Base-by-base conservation (phyloP, 139 green algal species). In the Tetradesmus obliquus region DNA sequence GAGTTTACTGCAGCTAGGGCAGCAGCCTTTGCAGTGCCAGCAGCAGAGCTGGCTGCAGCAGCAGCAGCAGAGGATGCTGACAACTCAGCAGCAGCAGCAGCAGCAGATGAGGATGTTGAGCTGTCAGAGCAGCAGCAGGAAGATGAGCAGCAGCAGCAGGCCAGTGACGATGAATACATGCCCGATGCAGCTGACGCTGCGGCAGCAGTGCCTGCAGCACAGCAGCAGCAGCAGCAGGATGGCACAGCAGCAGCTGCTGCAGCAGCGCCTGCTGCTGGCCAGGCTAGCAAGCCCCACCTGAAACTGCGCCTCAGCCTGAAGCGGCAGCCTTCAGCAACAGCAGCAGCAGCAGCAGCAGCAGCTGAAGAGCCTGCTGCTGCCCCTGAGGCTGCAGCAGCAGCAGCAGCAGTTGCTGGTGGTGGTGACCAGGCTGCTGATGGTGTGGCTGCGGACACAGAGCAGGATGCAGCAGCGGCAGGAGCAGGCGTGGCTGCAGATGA, bases 221-320 rank as follows among this genome's bases (percentile, higher is more conserved):
- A 89, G 51, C 60, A 58, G 32, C 19, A 66, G 69, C 66, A 90
- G 86, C 86, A 88, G 84, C n/a, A 88, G 84, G 20, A 66, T 7
- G 22, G 24, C 55, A 53, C 81, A 62, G 51, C 81, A 19, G 81
- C 81, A 62, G 51, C 81, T n/a, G 81, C 8, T 71, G 60, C 60
- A 10, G 60, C 60, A 71, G 60, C 60, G 19, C 60, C 60, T 71
- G 60, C 60, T 71, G 60, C 60, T 3, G 60, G 60, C 60, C 60
- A 13, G 2, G 2, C 60, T 13, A 71, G 60, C 60, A 71, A 71
- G 60, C 8, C 60, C 12, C 8, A 71, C 60, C 60, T 71, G 60
- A 10, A 71, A 10, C 60, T 71, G 60, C 8, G 60, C 2, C 9
- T 71, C 12, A 71, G 60, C 60, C 8, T n/a, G 55, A 32, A 54